Conservation (phyloP, 2,329 filamentous ascomycete genomes). For the Fusarium guadeloupense region DNA sequence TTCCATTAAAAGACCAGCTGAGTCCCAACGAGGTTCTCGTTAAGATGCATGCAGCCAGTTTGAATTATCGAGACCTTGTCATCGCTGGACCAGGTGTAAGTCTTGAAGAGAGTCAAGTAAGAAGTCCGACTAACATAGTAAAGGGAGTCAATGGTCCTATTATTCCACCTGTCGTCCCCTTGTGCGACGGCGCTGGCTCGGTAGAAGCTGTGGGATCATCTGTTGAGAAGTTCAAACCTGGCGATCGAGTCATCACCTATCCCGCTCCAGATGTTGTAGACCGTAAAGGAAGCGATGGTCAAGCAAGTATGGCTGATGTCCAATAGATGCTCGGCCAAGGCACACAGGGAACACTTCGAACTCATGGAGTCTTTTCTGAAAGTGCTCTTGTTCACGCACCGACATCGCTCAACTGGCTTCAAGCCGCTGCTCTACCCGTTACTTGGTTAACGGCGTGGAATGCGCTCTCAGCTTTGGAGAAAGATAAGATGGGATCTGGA, state of each 20-base stretch:
- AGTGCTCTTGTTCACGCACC: too few relatives aligned
- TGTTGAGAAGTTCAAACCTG: slow-evolving; percentile 57
- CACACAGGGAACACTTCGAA: slow-evolving; percentile 65
- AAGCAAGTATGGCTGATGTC: slow-evolving; percentile 40
- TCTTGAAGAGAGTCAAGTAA: too few relatives aligned
- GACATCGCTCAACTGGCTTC: too few relatives aligned
- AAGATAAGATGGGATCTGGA: too few relatives aligned
- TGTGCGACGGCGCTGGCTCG: slow-evolving; percentile 54
- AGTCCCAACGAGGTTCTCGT: slow-evolving; percentile 69
- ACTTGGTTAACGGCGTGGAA: too few relatives aligned
- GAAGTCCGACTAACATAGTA: too few relatives aligned
- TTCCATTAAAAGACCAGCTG: slow-evolving; percentile 46
- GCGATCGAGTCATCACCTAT: slow-evolving; percentile 65
- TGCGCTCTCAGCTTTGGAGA: too few relatives aligned
- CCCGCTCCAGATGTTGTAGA: slow-evolving; percentile 46
- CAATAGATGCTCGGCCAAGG: slow-evolving; percentile 64
- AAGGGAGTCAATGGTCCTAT: slow-evolving; percentile 39
- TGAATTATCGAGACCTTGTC: slow-evolving; percentile 60
- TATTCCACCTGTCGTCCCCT: slow-evolving; percentile 43
- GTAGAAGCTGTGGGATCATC: slow-evolving; percentile 61
- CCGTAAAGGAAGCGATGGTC: slow-evolving; percentile 36
- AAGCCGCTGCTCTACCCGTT: too few relatives aligned
- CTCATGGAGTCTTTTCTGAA: slow-evolving; percentile 69
- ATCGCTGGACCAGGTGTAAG: slow-evolving; percentile 49
- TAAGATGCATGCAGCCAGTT: slow-evolving; percentile 59